These are phyloP conservation scores for Isatis lusitanica DNA, from an alignment of 441 rosid genomes.

Conservation along the genomic window DNA sequence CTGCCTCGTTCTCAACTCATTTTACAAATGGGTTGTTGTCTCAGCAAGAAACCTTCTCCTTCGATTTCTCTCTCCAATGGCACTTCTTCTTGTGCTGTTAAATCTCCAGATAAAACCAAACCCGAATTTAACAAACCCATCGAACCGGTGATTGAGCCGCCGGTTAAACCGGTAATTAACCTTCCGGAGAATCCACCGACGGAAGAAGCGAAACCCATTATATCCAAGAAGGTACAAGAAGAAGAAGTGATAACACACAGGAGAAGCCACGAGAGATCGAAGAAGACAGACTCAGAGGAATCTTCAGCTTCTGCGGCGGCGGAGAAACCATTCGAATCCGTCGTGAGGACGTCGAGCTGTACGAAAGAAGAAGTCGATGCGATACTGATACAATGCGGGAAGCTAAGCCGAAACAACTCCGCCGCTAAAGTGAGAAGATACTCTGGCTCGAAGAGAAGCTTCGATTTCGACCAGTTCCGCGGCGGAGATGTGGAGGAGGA, in stretches of 20 bases:
- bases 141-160: background rate
- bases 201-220: constrained; percentile 25
- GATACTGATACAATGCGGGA: constrained; percentile 86
- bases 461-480: constrained; percentile 60
- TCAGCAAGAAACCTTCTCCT: constrained; percentile 51
- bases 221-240: background rate
- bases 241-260: constrained; percentile 44
- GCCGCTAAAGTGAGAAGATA: constrained; percentile 52
- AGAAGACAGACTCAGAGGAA: constrained; percentile 30
- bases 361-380: constrained; percentile 75
- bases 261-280: constrained; percentile 48
- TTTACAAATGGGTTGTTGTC: constrained; percentile 59
- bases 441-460: constrained; percentile 84
- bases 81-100: background rate
- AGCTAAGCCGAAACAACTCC: constrained; percentile 72
- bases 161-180: background rate
- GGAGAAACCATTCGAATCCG: background rate
- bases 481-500: constrained; percentile 14
- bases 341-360: constrained; percentile 25
- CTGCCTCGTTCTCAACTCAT: background rate
- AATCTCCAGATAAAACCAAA: constrained; percentile 7
- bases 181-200: background rate
- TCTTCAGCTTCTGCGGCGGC: constrained; percentile 16
- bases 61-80: background rate
- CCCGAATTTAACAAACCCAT: constrained; percentile 1